Evolutionary conservation across 169 alveolate genomes (phyloP).

Genomic region (Plasmodium gaboni): DNA sequence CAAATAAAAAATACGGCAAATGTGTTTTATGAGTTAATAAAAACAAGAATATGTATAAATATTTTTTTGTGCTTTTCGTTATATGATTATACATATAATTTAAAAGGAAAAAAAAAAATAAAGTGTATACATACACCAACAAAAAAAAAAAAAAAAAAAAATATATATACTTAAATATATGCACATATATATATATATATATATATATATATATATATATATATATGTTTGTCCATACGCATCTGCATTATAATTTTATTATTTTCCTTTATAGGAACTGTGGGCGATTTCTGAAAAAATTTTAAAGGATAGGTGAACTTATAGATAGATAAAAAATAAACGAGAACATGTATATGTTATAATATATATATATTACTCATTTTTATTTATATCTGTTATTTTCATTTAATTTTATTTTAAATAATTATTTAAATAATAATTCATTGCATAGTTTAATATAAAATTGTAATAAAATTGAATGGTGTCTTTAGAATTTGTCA

Average conservation of each 20-base stretch:
- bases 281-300: conserved; percentile 58
- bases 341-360: not conserved
- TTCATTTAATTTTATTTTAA: conserved; percentile 2
- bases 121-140: too few relatives aligned
- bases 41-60: too few relatives aligned
- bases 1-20: too few relatives aligned
- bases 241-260: not conserved
- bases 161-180: not conserved
- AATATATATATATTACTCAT: not conserved
- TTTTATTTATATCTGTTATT: not conserved
- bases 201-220: not conserved
- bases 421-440: conserved; percentile 21
- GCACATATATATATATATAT: not conserved
- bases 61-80: too few relatives aligned
- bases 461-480: conserved; percentile 58
- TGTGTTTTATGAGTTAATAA: too few relatives aligned
- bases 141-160: not conserved
- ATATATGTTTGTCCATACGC: not conserved
- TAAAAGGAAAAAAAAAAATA: too few relatives aligned
- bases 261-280: conserved; percentile 27
- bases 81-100: too few relatives aligned
- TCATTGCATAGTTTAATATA: conserved; percentile 21
- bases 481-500: conserved; percentile 31
- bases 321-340: conserved; percentile 3
- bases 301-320: not conserved